Base-by-base conservation (phyloP, 148 eudicot species). In the Diospyros lotus region DNA sequence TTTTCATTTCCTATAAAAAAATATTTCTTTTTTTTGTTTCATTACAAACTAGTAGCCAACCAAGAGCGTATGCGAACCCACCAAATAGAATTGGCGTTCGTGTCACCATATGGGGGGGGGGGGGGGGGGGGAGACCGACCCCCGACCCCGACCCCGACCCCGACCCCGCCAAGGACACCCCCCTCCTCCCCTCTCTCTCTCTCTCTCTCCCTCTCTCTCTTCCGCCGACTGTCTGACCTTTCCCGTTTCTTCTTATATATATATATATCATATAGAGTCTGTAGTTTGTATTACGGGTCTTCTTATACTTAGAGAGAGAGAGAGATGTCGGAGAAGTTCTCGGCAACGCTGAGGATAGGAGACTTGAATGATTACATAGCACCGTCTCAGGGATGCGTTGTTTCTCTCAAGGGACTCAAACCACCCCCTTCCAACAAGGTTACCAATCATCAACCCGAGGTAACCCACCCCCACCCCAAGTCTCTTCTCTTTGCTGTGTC, bases 311-410 rank as follows among this genome's bases (percentile, higher is more conserved):
- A 64, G 64, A 44, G 52, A 10, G 58, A 51, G 14, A 54, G 71
- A 78, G 76, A 73, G 69, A 90, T 90, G 96, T 85, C 93, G 69
- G 89, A 87, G 76, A 94, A 85, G 68, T 94, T 87, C 66, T 94
- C 98, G 56, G 86, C 95, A 58, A 83, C 97, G 55, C 79, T 94
- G 11, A 83, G 93, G 66, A 88, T 91, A 9, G 88, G 95, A 28
- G 98, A 94, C 76, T 80, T 94, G 65, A 94, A 91, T 75, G 98
- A 94, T 78, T 94, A 80, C 80, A 91, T 94, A 54, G 89, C 97
- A 1, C 98, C 98, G 0, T 86, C 98, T 0, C 97, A 94, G 80
- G 97, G 91, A 54, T 94, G 98, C 73, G 89, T 94, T 52, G 88
- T 94, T 75, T 87, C 90, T 60, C 86, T 87, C n/a, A 85, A 82